Evolutionary conservation across 139 green algal genomes (phyloP).

Genomic region (Volvox africanus): DNA sequence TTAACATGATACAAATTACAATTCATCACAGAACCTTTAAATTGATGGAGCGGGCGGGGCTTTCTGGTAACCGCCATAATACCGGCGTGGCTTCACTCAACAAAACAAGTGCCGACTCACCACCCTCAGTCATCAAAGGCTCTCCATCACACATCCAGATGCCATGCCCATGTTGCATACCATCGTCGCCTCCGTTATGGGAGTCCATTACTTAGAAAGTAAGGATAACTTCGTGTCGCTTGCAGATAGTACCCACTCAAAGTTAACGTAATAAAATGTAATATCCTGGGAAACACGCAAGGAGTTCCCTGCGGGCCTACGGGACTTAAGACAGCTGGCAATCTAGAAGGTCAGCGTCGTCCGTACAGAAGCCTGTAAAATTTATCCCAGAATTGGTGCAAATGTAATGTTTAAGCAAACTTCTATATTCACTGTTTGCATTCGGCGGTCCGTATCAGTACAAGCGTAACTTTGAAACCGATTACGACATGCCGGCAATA

Average conservation of each 20-base stretch:
- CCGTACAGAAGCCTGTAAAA: neutral
- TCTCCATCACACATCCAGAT: conserved; percentile 21
- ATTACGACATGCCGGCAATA: no score
- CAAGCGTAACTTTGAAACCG: no score
- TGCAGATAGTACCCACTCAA: neutral
- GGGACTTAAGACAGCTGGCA: neutral
- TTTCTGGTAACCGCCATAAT: neutral
- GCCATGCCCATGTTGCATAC: conserved; percentile 24
- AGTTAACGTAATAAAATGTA: neutral
- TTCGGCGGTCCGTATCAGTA: no score
- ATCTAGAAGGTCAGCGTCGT: neutral
- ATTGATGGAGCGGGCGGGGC: neutral
- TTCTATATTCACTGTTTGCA: no score
- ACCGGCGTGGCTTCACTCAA: neutral
- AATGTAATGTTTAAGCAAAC: neutral
- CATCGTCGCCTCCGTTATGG: neutral
- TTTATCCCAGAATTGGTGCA: neutral
- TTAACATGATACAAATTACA: no score
- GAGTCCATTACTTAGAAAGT: neutral
- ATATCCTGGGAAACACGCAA: neutral
- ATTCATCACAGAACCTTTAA: neutral
- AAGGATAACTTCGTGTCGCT: no score
- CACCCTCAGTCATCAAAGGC: conserved; percentile 6
- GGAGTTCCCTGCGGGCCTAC: neutral
- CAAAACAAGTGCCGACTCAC: neutral